Conservation (phyloP, 805 yeast genomes). For the Sugiyamaella marilandica region DNA sequence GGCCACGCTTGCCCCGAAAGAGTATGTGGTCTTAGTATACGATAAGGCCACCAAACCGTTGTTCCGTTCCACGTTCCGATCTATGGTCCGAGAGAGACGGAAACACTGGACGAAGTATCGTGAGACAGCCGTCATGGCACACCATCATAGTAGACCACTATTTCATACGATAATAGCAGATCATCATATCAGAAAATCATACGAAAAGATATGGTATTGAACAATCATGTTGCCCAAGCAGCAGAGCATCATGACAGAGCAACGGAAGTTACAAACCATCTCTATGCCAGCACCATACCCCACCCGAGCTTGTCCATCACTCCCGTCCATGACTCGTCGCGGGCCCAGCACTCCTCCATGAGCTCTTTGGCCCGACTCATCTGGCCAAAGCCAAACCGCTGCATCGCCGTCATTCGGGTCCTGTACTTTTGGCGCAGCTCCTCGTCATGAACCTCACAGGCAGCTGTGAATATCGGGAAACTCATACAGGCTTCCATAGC, state of each 20-base stretch:
- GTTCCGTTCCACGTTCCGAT: too few relatives aligned
- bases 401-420: slow-evolving; percentile 40
- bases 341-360: slow-evolving; percentile 51
- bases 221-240: too few relatives aligned
- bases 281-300: slow-evolving; percentile 43
- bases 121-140: too few relatives aligned
- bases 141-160: too few relatives aligned
- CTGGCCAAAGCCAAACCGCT: slow-evolving; percentile 40
- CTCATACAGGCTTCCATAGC: slow-evolving; percentile 54
- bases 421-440: slow-evolving; percentile 36
- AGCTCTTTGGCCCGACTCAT: slow-evolving; percentile 44
- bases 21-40: too few relatives aligned
- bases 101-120: too few relatives aligned
- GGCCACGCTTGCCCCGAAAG: too few relatives aligned
- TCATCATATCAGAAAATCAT: too few relatives aligned
- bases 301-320: slow-evolving; percentile 41
- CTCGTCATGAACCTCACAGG: slow-evolving; percentile 48
- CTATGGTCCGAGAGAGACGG: too few relatives aligned
- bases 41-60: too few relatives aligned
- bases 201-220: too few relatives aligned
- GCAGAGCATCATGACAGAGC: neutral
- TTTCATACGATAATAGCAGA: too few relatives aligned
- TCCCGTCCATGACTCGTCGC: slow-evolving; percentile 49
- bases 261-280: neutral
- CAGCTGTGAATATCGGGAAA: slow-evolving; percentile 54